phyloP scores from a whole-genome alignment of 1,284 basidiomycete species.

The Rhizoctonia solani region DNA sequence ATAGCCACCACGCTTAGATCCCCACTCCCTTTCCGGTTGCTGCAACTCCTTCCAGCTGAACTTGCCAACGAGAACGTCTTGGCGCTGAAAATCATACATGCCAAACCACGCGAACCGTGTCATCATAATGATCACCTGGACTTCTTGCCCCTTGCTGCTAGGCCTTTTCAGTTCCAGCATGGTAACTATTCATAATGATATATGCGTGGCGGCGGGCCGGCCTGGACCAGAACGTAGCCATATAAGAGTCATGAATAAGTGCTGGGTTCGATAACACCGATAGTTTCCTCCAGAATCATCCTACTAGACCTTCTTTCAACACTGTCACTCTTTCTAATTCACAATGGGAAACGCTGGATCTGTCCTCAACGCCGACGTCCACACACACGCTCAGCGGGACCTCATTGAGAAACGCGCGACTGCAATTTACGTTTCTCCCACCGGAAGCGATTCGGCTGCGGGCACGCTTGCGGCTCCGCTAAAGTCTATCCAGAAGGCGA shows the following conservation, averaged over 20 bases:
- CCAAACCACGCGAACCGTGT: background rate
- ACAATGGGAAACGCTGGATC: slow-evolving; percentile 33
- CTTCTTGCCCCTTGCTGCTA: too few relatives aligned
- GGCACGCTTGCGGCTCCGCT: slow-evolving; percentile 37
- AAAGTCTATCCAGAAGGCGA: slow-evolving; percentile 34
- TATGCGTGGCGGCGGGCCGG: background rate
- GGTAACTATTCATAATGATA: background rate
- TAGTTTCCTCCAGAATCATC: background rate
- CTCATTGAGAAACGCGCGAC: slow-evolving; percentile 31
- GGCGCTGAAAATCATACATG: background rate
- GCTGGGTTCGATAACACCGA: background rate
- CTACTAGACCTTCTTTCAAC: background rate
- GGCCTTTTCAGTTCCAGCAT: background rate
- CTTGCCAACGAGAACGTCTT: background rate
- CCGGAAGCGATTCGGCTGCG: slow-evolving; percentile 34
- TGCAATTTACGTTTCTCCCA: slow-evolving; percentile 28
- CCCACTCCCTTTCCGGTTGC: background rate
- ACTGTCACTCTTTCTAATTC: background rate
- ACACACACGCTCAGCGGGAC: too few relatives aligned
- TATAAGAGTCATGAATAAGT: background rate
- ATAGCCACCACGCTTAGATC: background rate
- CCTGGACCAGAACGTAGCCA: background rate
- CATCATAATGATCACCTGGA: background rate
- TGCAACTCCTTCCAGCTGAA: background rate
- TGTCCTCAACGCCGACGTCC: slow-evolving; percentile 5